Evolutionary conservation across 306 rosid species (phyloP).

Genomic region (Dryas drummondii): DNA sequence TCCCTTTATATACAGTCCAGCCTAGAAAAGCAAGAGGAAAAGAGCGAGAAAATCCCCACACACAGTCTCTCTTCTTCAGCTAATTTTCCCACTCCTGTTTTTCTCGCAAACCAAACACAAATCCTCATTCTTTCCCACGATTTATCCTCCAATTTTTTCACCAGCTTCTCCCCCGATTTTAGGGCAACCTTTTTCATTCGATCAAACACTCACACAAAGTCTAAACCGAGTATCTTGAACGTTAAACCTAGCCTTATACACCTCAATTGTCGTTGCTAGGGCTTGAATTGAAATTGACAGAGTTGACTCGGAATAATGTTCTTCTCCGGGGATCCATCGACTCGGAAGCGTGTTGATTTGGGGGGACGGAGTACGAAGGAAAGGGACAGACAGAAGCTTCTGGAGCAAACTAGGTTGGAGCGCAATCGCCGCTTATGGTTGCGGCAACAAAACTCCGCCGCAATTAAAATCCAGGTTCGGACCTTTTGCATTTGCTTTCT

Average conservation of each 20-base stretch:
- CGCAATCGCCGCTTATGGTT: constrained; percentile 65
- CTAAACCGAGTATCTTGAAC: neutral
- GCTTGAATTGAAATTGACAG: constrained; percentile 26
- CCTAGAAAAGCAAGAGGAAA: neutral
- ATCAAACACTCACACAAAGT: constrained; percentile 3
- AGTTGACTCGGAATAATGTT: constrained; percentile 45
- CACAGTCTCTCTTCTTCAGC: neutral
- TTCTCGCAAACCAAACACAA: constrained; percentile 10
- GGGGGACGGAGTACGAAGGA: constrained; percentile 93
- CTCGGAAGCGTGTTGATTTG: constrained; percentile 91
- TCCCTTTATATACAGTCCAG: neutral
- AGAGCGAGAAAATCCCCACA: neutral
- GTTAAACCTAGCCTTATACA: neutral
- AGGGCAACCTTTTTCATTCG: neutral
- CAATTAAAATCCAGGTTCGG: constrained; percentile 72
- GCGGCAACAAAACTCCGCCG: constrained; percentile 75
- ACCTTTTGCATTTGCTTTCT: neutral
- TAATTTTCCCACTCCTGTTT: neutral
- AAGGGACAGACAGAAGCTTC: constrained; percentile 82
- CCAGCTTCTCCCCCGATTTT: constrained; percentile 3
- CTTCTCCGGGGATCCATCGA: constrained; percentile 93
- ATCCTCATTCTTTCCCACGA: neutral
- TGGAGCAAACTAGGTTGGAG: constrained; percentile 85
- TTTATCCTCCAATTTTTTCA: neutral
- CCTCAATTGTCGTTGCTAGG: constrained; percentile 19